Evolutionary conservation across 2,329 filamentous ascomycete genomes (phyloP), one percentile per base, ranked within the genome.

Genomic region (Aspergillus versicolor): DNA sequence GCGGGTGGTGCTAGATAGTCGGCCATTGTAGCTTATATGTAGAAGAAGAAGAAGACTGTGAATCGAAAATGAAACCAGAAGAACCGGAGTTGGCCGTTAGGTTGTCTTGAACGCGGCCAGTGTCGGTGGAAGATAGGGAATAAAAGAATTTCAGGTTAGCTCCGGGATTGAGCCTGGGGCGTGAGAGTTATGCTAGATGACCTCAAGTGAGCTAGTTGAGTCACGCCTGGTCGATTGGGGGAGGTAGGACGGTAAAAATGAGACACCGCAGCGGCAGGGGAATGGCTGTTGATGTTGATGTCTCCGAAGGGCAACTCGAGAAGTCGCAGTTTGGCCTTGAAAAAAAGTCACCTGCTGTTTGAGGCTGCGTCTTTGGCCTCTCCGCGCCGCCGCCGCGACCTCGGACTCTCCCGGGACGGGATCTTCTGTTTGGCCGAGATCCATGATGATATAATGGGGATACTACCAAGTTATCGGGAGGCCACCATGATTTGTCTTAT

Each of bases 1-100:
- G 85, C 85, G 68, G 86, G 79, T 65, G 82, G 81, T 63, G 74
- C 74, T 60, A 72, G 63, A 54, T 69, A 62, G 59, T 79, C 76
- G 61, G 75, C 69, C 76, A 78, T 79, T 62, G 64, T 70, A 66
- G 61, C 56, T 60, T 57, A 52, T 58, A 59, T 51, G 45, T 58
- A 60, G 43, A 57, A 60, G 40, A 32, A 60, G 40, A 32, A 40
- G 61, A 56, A 56, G 52, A 52, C 50, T 37, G 54, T 57, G 45
- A 45, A 62, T 55, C 57, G 13, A 54, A n/a, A 54, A 38, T 37
- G 30, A 9, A 42, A 44, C 24, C 48, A 51, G 41, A 7, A 48
- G 41, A 53, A 32, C 42, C 7, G 57, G 56, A 56, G 63, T 64
- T 54, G 38, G 46, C 48, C 62, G 65, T 68, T 62, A 67, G 63